Conservation (phyloP, 768 basidiomycete genomes). For the Hebeloma cylindrosporum region DNA sequence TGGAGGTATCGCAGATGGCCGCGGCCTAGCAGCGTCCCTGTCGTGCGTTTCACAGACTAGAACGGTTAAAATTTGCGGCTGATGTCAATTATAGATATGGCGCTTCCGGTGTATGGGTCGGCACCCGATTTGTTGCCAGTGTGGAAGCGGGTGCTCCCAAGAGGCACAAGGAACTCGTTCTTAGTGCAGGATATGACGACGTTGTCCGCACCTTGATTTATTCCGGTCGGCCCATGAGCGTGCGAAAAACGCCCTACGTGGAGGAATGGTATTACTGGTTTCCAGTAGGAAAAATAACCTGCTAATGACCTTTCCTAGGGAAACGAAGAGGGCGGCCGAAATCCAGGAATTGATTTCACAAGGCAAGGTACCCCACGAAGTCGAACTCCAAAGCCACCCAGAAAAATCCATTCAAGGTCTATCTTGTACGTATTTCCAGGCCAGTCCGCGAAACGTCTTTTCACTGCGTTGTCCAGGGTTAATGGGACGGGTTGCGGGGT, state of each 20-base stretch:
- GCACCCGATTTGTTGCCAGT: slow-evolving; percentile 83
- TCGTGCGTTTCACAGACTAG: slow-evolving; percentile 41
- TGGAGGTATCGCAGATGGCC: slow-evolving; percentile 82
- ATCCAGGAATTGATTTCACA: slow-evolving; percentile 55
- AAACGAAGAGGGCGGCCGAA: slow-evolving; percentile 58
- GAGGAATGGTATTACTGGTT: slow-evolving; percentile 74
- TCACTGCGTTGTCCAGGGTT: slow-evolving; percentile 47
- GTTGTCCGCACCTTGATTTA: slow-evolving; percentile 70
- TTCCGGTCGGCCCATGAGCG: slow-evolving; percentile 77
- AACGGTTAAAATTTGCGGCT: not conserved
- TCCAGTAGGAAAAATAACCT: too few species aligned
- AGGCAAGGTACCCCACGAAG: slow-evolving; percentile 75
- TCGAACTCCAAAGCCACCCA: slow-evolving; percentile 68
- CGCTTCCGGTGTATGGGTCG: slow-evolving; percentile 85
- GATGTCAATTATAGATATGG: slow-evolving; percentile 54
- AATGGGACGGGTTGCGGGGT: slow-evolving; percentile 77
- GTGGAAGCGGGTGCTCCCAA: slow-evolving; percentile 78
- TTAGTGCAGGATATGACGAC: slow-evolving; percentile 77
- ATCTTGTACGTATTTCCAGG: slow-evolving; percentile 46
- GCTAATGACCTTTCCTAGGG: slow-evolving; percentile 39
- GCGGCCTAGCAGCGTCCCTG: slow-evolving; percentile 74
- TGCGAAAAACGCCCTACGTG: slow-evolving; percentile 80
- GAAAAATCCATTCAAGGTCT: slow-evolving; percentile 60
- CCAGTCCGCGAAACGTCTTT: not conserved
- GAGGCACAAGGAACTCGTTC: slow-evolving; percentile 65